Evolutionary conservation across 495 filamentous ascomycete species (phyloP), one percentile per base, ranked within the genome.

Genomic region (Aspergillus mulundensis): DNA sequence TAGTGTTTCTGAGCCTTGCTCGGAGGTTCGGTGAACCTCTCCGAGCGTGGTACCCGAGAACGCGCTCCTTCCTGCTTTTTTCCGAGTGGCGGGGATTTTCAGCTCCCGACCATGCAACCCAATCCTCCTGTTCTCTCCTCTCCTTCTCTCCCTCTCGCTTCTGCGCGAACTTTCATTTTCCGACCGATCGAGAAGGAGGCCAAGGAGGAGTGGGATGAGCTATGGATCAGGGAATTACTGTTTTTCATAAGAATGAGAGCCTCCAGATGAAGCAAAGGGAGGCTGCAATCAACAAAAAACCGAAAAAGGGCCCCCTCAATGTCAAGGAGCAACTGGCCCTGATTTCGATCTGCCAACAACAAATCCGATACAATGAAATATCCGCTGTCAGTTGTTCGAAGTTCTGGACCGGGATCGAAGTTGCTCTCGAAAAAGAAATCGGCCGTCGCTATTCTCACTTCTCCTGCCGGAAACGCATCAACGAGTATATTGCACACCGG

Each of bases 401-500:
- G n/a, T 63, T 62, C 36, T 68, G 65, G 65, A 39, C 60, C 49
- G 39, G 42, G 4, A 60, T 65, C 12, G 53, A 63, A 15, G 24
- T 47, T 1, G 36, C 45, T 11, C 47, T 68, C 6, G 40, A 56
- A 7, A 21, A 28, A 18, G 30, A 41, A 28, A 63, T 59, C 32
- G 60, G 58, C 21, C 62, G 62, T 30, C 41, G 50, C 20, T 68
- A 68, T 25, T 63, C 62, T 0, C 62, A 61, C 60, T 55, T 56
- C 20, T 65, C 62, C 10, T 68, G 65, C 41, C 60, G 60, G 3
- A 60, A 61, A 19, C 62, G 62, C n/a, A 63, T 68, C 18, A 28
- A 25, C 10, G 50, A 52, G 18, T 55, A 60, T 16, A 50, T 68
- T 38, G 20, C 38, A 12, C 50, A 62, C 32, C 46, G 58, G 8